Base-by-base conservation (phyloP, 805 yeast genomes). In the Spathaspora arborariae region DNA sequence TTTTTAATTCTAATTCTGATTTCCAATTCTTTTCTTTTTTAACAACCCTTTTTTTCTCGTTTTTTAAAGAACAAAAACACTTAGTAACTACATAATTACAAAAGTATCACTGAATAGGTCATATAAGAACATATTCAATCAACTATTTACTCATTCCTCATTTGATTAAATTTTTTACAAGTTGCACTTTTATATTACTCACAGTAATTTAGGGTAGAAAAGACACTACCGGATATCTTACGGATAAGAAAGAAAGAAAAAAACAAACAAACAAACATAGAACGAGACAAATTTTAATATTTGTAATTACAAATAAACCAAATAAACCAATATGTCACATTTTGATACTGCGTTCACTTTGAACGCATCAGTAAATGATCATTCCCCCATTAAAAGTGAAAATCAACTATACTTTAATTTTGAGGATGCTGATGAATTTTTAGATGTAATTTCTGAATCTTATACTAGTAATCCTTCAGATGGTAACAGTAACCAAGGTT, bases 401-500 rank as follows among this genome's bases (percentile, higher is more conserved):
- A 41, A 30, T 18, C 49, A 45, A 3, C 21, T 13, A 5, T 52
- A 48, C 20, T 59, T 58, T 44, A 58, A 57, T 45, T 66, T 67
- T 48, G 66, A 60, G 18, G 54, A 59, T 33, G 55, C 70, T 13
- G 68, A 66, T 45, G 55, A 44, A 44, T 65, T 67, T 42, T 53
- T 67, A 41, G 59, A 58, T 42, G 53, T 54, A 34, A 56, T 67
- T 13, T 56, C 64, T n/a, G 67, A 19, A 10, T 16, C 39, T 3
- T 37, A 20, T 15, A 64, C 7, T 50, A 61, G 15, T 45, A 56
- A 15, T 30, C 51, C 47, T n/a, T 45, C 51, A 27, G 47, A 45
- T 42, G 40, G 13, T 26, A 46, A 27, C 30, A 42, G 19, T 34
- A 44, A 46, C n/a, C 38, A 21, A 4, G 18, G 18, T 22, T 9